Base-by-base conservation (phyloP, 225 moss, liverwort and hornwort genomes). In the Thuidium tamariscinum region DNA sequence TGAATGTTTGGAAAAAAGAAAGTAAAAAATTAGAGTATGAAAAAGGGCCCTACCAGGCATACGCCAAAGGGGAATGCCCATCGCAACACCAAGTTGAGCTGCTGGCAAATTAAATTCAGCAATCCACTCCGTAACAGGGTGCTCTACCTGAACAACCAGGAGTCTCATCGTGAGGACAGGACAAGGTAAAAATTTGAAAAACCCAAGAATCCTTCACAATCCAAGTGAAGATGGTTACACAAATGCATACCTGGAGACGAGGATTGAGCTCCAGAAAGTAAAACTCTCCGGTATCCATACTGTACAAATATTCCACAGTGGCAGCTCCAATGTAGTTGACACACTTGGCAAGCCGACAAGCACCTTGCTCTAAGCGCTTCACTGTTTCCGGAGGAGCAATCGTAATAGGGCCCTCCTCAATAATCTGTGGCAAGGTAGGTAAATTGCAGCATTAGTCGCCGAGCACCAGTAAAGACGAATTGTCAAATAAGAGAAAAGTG, bases 91-190 rank as follows among this genome's bases (percentile, higher is more conserved):
- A 13, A 99, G 94, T 89, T 99, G 99, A 89, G 97, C 92, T 89
- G 97, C 97, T 76, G 97, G 97, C 73, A 99, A 89, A 68, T 99
- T 99, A 25, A 99, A 92, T 72, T 99, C 95, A 56, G 99, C 94
- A 88, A 99, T 99, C 99, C 96, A 97, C 91, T 99, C 99, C 36
- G 99, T 99, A 26, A 99, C 99, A 70, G 98, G 98, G 86, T 99
- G 98, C 93, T 99, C 98, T 41, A 99, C 98, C 98, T 99, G 96
- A 65, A 86, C 62, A 85, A 87, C 84, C 88, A 88, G 39, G 46
- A 88, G 64, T 55, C 65, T 77, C 55, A 67, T 79, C 11, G 77
- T 81, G 29, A 87, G 82, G 42, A 48, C 80, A 60, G 65, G 52
- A 34, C 59, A 23, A 82, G 48, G 12, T 64, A 26, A 30, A 86